Percentiles rank a stretch among this genome's conserved stretches.
These are phyloP conservation scores for Phytophthora rubi DNA, from an alignment of 352 stramenopile genomes.

Conservation along the genomic window DNA sequence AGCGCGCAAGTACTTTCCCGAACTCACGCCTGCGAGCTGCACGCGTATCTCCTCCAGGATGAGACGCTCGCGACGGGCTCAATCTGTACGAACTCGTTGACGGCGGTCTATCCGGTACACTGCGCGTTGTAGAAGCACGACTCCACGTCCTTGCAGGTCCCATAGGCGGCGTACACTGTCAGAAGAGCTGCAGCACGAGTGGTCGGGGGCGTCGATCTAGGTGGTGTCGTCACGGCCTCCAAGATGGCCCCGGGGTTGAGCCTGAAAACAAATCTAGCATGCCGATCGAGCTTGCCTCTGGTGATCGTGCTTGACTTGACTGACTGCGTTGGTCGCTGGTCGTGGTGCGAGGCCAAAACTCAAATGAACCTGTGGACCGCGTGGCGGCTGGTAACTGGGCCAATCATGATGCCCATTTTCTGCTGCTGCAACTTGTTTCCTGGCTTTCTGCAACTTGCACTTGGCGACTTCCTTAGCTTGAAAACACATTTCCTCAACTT, in stretches of 20 bases:
- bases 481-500: too few relatives aligned
- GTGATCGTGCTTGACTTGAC: too few relatives aligned
- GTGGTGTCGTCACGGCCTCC: conserved; percentile 24
- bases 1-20: conserved; percentile 63
- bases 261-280: too few relatives aligned
- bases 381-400: too few relatives aligned
- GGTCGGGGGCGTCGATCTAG: conserved; percentile 53
- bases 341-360: too few relatives aligned
- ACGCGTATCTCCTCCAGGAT: conserved; percentile 71
- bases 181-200: conserved; percentile 71
- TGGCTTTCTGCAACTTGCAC: too few relatives aligned
- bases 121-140: conserved; percentile 67
- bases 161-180: conserved; percentile 73
- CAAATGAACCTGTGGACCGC: too few relatives aligned
- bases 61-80: conserved; percentile 54
- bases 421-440: too few relatives aligned
- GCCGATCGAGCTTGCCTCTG: too few relatives aligned
- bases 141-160: conserved; percentile 48
- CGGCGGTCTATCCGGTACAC: conserved; percentile 36
- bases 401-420: too few relatives aligned
- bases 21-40: conserved; percentile 54
- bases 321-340: too few relatives aligned
- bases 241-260: conserved; percentile 5
- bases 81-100: conserved; percentile 64
- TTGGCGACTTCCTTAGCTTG: too few relatives aligned